phyloP scores from a whole-genome alignment of 352 stramenopile genomes.

The Phytopythium boreale region DNA sequence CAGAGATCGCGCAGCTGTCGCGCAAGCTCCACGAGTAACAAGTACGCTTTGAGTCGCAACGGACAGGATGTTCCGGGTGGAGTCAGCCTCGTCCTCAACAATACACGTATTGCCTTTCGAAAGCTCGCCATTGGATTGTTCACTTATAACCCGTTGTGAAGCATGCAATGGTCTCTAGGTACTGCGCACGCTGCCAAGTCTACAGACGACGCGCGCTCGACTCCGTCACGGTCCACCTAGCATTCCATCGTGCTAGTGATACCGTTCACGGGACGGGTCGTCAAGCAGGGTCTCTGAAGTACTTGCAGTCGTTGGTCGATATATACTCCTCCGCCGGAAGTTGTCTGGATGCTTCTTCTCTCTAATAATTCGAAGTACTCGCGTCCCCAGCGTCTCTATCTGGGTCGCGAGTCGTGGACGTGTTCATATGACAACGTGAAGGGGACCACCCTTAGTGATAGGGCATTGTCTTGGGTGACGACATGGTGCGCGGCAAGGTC shows the following conservation, averaged over 20 bases:
- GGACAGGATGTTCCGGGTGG: neutral
- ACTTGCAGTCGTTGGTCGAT: neutral
- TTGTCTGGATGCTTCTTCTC: too few relatives aligned
- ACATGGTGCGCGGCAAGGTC: conserved; percentile 2
- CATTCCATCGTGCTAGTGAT: conserved; percentile 1
- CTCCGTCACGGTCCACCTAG: neutral
- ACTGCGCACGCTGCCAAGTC: neutral
- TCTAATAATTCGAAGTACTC: neutral
- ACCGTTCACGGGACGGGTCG: neutral
- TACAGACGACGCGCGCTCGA: neutral
- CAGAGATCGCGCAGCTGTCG: conserved; percentile 60
- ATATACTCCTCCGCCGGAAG: neutral
- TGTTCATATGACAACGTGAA: neutral
- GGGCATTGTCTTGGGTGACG: neutral
- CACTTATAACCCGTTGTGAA: conserved; percentile 2
- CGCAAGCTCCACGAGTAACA: conserved; percentile 56
- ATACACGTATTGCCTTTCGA: conserved; percentile 3
- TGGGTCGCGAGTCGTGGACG: neutral
- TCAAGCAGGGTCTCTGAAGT: neutral
- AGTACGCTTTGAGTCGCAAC: neutral
- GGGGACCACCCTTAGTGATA: neutral
- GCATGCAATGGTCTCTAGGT: neutral
- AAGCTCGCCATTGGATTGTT: neutral
- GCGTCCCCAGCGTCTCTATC: neutral
- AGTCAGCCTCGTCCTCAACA: neutral